Base-by-base conservation (phyloP, 192 early-diverging fungal species). In the Paraglomus occultum region DNA sequence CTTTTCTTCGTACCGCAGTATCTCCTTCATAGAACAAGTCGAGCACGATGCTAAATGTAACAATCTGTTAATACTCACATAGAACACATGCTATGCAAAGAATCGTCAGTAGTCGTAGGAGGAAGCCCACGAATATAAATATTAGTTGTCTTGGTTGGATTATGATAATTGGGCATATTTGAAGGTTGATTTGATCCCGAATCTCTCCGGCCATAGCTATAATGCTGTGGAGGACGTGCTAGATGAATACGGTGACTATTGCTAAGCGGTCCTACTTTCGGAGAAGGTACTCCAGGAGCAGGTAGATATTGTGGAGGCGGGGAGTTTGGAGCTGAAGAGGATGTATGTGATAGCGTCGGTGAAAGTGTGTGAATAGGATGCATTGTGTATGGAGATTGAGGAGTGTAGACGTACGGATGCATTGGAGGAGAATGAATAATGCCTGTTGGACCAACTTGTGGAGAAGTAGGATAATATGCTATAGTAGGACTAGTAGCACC, bases 51-150 rank as follows among this genome's bases (percentile, higher is more conserved):
- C 4, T 42, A 15, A 65, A 48, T 4, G 45, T 20, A 52, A 52
- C 2, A 51, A 31, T 31, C 31, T 31, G 31, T 31, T 31, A 72
- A 15, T 18, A 80, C 83, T 83, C 80, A 93, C 83, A 78, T 72
- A 47, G 70, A 59, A 44, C 89, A 88, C 79, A 95, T 80, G 5
- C 72, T 73, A 49, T 80, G 76, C 58, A 95, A 80, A 17, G 66
- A 72, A 15, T 88, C 86, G 74, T 95, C 93, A 4, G 86, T 89
- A 64, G 84, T 88, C 11, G 80, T 79, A 23, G 83, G 73, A 18
- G 84, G 76, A n/a, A 94, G 72, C 51, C 89, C 89, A 73, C 91
- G 83, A 70, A 95, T 88, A 68, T 95, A 95, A 48, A 95, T 82
- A 71, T 95, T 95, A 47, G 84, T 85, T 20, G 78, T 82, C 53